Evolutionary conservation across 345 rosid species (phyloP).

Genomic region (Lumnitzera littorea): DNA sequence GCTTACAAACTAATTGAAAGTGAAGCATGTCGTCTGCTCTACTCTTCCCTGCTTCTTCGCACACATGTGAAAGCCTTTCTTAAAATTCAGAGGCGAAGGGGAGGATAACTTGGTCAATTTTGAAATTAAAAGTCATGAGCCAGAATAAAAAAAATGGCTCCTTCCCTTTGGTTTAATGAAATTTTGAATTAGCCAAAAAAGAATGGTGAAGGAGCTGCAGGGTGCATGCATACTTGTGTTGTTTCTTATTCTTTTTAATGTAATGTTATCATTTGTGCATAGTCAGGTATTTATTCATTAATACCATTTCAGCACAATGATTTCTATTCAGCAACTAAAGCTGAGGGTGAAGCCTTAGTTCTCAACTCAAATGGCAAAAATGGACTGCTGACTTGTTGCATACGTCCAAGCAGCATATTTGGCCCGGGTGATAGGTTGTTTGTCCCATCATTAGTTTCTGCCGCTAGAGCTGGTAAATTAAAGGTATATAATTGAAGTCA

Average conservation of each 20-base stretch:
- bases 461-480: slow-evolving; percentile 84
- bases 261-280: background rate
- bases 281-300: slow-evolving; percentile 2
- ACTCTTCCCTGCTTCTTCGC: too few species aligned
- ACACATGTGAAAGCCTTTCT: too few species aligned
- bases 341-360: slow-evolving; percentile 73
- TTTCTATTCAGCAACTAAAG: slow-evolving; percentile 83
- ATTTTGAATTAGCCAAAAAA: too few species aligned
- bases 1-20: too few species aligned
- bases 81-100: too few species aligned
- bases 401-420: slow-evolving; percentile 90
- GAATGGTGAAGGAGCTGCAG: too few species aligned
- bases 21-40: too few species aligned
- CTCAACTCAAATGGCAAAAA: slow-evolving; percentile 59
- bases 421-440: slow-evolving; percentile 92
- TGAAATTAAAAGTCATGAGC: too few species aligned
- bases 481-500: slow-evolving; percentile 40
- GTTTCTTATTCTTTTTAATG: background rate
- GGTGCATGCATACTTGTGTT: background rate
- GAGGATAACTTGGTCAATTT: too few species aligned
- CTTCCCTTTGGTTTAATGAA: too few species aligned
- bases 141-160: too few species aligned
- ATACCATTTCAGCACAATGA: slow-evolving; percentile 61
- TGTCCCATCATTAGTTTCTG: slow-evolving; percentile 73
- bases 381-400: slow-evolving; percentile 84